Conservation (phyloP, 1,284 basidiomycete genomes). For the Austroboletus niveus region DNA sequence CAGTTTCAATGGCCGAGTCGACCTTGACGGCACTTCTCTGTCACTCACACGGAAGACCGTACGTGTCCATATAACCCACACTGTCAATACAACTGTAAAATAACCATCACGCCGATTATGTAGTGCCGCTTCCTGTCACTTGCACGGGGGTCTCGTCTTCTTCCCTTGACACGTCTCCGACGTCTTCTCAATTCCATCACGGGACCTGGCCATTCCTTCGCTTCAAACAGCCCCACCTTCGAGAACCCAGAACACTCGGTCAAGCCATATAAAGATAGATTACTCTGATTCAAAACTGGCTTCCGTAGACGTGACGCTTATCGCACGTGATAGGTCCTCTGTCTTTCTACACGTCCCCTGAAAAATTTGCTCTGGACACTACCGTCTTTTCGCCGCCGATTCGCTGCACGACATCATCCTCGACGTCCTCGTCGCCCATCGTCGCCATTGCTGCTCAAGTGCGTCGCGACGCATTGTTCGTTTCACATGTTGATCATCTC, state of each 20-base stretch:
- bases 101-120: constrained; percentile 26
- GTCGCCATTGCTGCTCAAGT: constrained; percentile 11
- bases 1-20: too few relatives aligned
- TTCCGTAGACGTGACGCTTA: background rate
- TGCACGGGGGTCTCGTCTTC: constrained; percentile 3
- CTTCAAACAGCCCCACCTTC: background rate
- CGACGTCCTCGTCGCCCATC: background rate
- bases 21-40: background rate
- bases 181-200: constrained; percentile 19
- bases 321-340: constrained; percentile 1
- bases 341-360: background rate
- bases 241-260: background rate
- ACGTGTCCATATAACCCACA: constrained; percentile 7
- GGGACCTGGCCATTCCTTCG: background rate
- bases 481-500: constrained; percentile 10
- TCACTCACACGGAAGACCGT: constrained; percentile 16
- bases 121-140: constrained; percentile 14
- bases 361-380: too few relatives aligned
- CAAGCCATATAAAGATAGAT: constrained; percentile 18
- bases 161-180: constrained; percentile 10
- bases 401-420: background rate
- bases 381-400: background rate
- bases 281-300: background rate
- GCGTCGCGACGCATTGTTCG: constrained; percentile 15
- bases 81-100: background rate